These are phyloP conservation scores for Stachybotrys elegans DNA, from an alignment of 2,329 filamentous ascomycete genomes.

Conservation along the genomic window DNA sequence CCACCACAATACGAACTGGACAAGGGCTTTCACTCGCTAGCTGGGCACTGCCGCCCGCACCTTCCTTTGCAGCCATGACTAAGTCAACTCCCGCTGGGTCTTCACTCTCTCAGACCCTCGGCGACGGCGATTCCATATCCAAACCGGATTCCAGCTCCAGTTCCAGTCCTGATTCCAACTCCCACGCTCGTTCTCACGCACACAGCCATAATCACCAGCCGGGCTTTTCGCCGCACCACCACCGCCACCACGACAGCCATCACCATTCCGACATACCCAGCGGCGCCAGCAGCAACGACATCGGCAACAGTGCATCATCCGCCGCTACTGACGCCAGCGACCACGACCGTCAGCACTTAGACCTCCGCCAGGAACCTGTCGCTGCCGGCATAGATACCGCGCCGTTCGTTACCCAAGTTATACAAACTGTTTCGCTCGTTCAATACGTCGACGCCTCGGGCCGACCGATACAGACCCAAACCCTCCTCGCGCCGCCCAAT, in stretches of 20 bases:
- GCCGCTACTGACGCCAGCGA: constrained; percentile 13
- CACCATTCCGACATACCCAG: constrained; percentile 14
- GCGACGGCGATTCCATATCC: no score
- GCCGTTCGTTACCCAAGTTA: constrained; percentile 37
- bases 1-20: constrained; percentile 2
- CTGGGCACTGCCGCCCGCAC: constrained; percentile 10
- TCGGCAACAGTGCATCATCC: neutral
- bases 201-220: constrained; percentile 12
- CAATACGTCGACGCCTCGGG: constrained; percentile 46
- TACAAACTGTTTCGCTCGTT: constrained; percentile 51
- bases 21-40: constrained; percentile 1
- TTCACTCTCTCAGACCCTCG: constrained; percentile 32
- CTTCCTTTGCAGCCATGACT: constrained; percentile 22
- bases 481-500: constrained; percentile 31
- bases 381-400: constrained; percentile 11
- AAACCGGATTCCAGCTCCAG: no score
- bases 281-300: constrained; percentile 5
- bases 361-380: constrained; percentile 12
- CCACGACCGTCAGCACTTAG: neutral
- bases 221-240: constrained; percentile 9
- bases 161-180: constrained; percentile 15
- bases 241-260: constrained; percentile 6
- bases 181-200: constrained; percentile 19
- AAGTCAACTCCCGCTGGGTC: constrained; percentile 24
- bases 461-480: constrained; percentile 37